These are phyloP conservation scores for Candida alai DNA, from an alignment of 805 yeast genomes.

Conservation along the genomic window DNA sequence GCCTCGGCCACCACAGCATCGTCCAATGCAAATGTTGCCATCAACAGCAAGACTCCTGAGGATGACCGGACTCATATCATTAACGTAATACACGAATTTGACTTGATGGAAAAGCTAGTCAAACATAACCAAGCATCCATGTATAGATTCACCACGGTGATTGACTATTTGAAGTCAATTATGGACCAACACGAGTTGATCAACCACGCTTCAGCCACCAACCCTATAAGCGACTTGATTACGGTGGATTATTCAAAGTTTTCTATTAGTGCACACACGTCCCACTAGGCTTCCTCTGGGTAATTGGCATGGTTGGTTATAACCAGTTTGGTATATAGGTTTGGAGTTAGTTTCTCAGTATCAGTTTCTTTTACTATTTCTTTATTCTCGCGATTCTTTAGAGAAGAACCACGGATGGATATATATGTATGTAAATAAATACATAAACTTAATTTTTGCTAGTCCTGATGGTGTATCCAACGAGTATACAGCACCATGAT, in stretches of 20 bases:
- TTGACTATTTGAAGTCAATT: slow-evolving; percentile 42
- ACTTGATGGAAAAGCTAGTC: slow-evolving; percentile 39
- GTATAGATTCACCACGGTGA: slow-evolving; percentile 40
- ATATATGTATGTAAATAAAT: not conserved
- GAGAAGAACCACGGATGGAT: not conserved
- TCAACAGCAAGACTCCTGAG: slow-evolving; percentile 5
- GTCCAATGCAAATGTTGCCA: slow-evolving; percentile 1
- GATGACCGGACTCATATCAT: slow-evolving; percentile 16
- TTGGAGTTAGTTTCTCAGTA: too few species aligned
- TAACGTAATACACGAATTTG: slow-evolving; percentile 30
- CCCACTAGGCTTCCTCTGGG: too few species aligned
- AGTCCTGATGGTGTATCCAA: too few species aligned
- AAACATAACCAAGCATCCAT: slow-evolving; percentile 42
- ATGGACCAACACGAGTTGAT: slow-evolving; percentile 27
- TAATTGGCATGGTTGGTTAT: too few species aligned
- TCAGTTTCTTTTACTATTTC: too few species aligned
- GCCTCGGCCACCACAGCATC: not conserved
- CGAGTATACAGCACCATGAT: too few species aligned
- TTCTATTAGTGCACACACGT: slow-evolving; percentile 30
- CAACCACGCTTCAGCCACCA: slow-evolving; percentile 8
- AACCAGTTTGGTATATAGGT: not conserved
- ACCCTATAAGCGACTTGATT: slow-evolving; percentile 25
- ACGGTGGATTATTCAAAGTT: slow-evolving; percentile 42
- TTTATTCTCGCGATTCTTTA: too few species aligned
- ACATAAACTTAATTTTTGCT: too few species aligned